Evolutionary conservation across 768 basidiomycete species (phyloP).

Genomic region (Mycena floridula): DNA sequence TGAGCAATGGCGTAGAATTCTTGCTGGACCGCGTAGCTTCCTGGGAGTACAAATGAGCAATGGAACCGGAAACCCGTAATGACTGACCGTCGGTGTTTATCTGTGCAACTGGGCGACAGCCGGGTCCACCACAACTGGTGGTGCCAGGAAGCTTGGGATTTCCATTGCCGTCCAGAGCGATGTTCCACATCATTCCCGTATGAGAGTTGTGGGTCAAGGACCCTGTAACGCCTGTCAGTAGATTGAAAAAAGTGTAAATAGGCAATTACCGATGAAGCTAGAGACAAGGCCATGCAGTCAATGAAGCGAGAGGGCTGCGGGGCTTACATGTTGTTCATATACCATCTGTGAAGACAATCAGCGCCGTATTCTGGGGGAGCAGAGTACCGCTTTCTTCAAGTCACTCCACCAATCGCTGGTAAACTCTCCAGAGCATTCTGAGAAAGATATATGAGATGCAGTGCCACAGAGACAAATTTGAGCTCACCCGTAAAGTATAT

Average conservation of each 20-base stretch:
- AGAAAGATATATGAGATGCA: neutral
- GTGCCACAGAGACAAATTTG: neutral
- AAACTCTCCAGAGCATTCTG: conserved; percentile 58
- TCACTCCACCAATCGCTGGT: conserved; percentile 78
- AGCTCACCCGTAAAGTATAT: conserved; percentile 12
- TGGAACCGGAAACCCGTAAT: conserved; percentile 60
- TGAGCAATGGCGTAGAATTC: conserved; percentile 40
- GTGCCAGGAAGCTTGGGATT: conserved; percentile 17
- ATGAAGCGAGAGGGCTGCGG: neutral
- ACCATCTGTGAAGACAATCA: conserved; percentile 43
- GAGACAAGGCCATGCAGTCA: neutral
- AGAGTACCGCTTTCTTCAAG: conserved; percentile 46
- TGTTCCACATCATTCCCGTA: conserved; percentile 40
- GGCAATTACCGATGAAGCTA: conserved; percentile 19
- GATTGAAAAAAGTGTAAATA: neutral
- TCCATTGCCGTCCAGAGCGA: conserved; percentile 39
- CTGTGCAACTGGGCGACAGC: conserved; percentile 63
- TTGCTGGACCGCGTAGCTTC: conserved; percentile 4
- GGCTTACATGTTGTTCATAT: conserved; percentile 50
- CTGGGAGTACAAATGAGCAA: conserved; percentile 10
- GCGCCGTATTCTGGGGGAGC: neutral
- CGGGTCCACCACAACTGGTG: conserved; percentile 24
- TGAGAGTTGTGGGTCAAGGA: neutral
- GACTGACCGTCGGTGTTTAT: conserved; percentile 60
- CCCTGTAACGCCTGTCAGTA: neutral